Conservation (phyloP, 1,139 yeast species). For the Zygosaccharomyces sapae region DNA sequence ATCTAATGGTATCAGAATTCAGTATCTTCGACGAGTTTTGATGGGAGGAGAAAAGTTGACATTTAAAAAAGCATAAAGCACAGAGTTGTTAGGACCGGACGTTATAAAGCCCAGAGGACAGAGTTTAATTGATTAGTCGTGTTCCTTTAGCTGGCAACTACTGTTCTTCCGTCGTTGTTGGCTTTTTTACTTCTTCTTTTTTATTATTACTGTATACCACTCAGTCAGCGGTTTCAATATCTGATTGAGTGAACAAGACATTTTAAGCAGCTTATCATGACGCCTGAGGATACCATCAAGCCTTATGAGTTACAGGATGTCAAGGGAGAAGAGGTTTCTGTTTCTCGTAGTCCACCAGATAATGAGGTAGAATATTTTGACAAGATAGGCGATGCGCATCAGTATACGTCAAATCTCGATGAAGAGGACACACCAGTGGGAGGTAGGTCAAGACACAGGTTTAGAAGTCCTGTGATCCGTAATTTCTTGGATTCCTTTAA, state of each 20-base stretch:
- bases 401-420: background rate
- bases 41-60: too few species aligned
- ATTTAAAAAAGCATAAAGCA: too few species aligned
- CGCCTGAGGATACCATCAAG: slow-evolving; percentile 6
- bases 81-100: background rate
- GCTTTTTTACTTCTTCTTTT: too few species aligned
- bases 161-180: too few species aligned
- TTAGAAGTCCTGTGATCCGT: slow-evolving; percentile 10
- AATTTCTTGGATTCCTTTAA: slow-evolving; percentile 31
- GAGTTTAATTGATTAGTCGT: background rate
- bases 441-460: background rate
- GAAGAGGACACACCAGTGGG: background rate
- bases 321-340: slow-evolving; percentile 12
- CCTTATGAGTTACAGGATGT: slow-evolving; percentile 18
- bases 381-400: slow-evolving; percentile 9
- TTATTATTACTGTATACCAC: too few species aligned
- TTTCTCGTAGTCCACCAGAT: slow-evolving; percentile 14
- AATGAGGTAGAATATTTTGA: slow-evolving; percentile 27
- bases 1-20: background rate
- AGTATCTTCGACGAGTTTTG: background rate
- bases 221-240: background rate
- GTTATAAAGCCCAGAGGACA: background rate
- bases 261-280: background rate
- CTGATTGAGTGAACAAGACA: background rate
- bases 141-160: background rate